Conservation (phyloP, 495 filamentous ascomycete genomes). For the Podospora anserina region DNA sequence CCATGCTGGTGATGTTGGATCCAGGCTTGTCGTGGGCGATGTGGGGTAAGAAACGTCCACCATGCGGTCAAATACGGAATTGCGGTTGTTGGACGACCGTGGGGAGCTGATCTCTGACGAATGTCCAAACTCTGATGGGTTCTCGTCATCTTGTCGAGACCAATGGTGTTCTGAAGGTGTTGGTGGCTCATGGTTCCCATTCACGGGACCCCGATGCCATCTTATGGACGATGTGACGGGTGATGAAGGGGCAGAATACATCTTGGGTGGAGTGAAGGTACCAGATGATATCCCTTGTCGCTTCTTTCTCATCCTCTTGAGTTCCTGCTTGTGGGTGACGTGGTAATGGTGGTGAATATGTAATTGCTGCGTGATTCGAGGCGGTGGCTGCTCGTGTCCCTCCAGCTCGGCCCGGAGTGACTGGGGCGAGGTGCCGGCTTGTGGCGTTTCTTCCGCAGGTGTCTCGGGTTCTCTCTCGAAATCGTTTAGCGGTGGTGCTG, state of each 20-base stretch:
- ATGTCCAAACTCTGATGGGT: slow-evolving; percentile 56
- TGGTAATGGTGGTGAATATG: slow-evolving; percentile 95
- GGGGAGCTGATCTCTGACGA: slow-evolving; percentile 84
- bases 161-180: slow-evolving; percentile 50
- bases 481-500: slow-evolving; percentile 28
- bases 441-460: slow-evolving; percentile 20
- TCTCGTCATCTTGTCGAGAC: slow-evolving; percentile 64
- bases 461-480: slow-evolving; percentile 29
- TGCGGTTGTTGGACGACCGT: slow-evolving; percentile 68
- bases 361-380: slow-evolving; percentile 63
- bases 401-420: slow-evolving; percentile 70
- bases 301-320: slow-evolving; percentile 67
- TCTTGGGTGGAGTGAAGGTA: slow-evolving; percentile 54
- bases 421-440: slow-evolving; percentile 17
- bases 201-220: slow-evolving; percentile 20
- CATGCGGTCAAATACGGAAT: slow-evolving; percentile 74
- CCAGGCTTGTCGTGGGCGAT: slow-evolving; percentile 67
- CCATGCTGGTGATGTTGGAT: slow-evolving; percentile 57
- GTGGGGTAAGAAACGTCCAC: slow-evolving; percentile 62
- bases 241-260: slow-evolving; percentile 27
- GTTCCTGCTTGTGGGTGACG: slow-evolving; percentile 58
- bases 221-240: slow-evolving; percentile 20
- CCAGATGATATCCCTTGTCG: slow-evolving; percentile 59
- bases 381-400: slow-evolving; percentile 40
- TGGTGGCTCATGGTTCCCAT: slow-evolving; percentile 11